Evolutionary conservation across 2,329 filamentous ascomycete species (phyloP).

Genomic region (Talaromyces islandicus): DNA sequence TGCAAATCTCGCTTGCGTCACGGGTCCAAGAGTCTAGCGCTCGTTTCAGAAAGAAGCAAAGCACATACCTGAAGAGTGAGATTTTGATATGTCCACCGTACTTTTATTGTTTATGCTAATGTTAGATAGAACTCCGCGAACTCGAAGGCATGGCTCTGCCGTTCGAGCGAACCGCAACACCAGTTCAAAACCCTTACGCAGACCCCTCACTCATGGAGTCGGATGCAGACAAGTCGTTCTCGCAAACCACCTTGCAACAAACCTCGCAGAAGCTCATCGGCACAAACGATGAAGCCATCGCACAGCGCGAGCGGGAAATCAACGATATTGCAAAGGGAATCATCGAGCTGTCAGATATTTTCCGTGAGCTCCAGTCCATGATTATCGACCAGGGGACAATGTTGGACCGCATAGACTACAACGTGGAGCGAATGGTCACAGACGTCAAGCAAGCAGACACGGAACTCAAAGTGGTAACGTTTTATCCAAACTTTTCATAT

Average conservation of each 20-base stretch:
- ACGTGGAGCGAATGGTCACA: constrained; percentile 89
- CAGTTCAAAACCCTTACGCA: constrained; percentile 60
- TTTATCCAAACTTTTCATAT: neutral
- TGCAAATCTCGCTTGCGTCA: constrained; percentile 83
- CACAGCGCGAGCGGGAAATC: constrained; percentile 91
- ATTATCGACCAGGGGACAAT: constrained; percentile 88
- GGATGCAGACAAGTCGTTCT: constrained; percentile 86
- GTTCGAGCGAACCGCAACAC: constrained; percentile 45
- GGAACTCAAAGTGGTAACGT: constrained; percentile 70
- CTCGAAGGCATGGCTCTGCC: constrained; percentile 57
- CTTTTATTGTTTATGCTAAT: neutral
- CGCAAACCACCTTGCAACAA: constrained; percentile 79
- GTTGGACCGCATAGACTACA: constrained; percentile 94
- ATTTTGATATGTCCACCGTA: constrained; percentile 12
- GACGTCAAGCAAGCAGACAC: constrained; percentile 91
- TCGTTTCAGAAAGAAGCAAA: constrained; percentile 93
- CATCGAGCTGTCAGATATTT: constrained; percentile 93
- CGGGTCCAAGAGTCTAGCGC: constrained; percentile 89
- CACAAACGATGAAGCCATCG: constrained; percentile 76
- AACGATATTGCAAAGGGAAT: constrained; percentile 98
- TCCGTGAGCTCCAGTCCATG: constrained; percentile 93
- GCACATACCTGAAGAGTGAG: constrained; percentile 89
- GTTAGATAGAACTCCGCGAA: constrained; percentile 61
- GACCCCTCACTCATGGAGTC: constrained; percentile 90
- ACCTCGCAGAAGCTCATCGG: constrained; percentile 53